These are phyloP conservation scores for Cryphonectria radicalis DNA, from an alignment of 2,329 filamentous ascomycete genomes.

Conservation along the genomic window DNA sequence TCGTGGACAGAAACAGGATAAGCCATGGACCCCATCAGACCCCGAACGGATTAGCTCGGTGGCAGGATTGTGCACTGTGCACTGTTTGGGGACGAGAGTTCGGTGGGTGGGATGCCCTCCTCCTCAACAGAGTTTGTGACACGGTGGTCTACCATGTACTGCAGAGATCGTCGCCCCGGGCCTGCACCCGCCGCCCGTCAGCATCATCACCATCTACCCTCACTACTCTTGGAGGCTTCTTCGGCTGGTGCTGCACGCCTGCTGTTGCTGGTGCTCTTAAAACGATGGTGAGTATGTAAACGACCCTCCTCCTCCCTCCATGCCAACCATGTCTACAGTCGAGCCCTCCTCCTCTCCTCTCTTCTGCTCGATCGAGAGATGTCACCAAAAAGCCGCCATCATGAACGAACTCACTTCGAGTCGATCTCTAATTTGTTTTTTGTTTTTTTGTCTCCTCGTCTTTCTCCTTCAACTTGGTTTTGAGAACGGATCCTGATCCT, in stretches of 20 bases:
- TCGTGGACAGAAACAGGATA: conserved; percentile 2
- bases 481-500: not conserved
- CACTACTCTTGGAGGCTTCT: not conserved
- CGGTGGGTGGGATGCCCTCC: not conserved
- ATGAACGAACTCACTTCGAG: not conserved
- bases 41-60: not conserved
- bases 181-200: not conserved
- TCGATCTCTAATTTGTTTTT: not conserved
- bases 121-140: not conserved
- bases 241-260: not conserved
- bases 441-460: not conserved
- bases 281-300: not conserved
- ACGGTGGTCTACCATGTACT: not conserved
- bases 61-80: not conserved
- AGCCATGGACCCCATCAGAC: not conserved
- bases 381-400: not conserved
- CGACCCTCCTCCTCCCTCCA: not conserved
- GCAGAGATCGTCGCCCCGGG: not conserved
- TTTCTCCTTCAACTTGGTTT: not conserved
- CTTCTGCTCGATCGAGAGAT: not conserved
- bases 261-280: not conserved
- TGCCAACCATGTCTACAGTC: not conserved
- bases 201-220: not conserved
- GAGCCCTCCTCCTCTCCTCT: not conserved
- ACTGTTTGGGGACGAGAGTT: not conserved